These are phyloP conservation scores for Heimioporus retisporus DNA, from an alignment of 1,284 basidiomycete species.

Conservation along the genomic window DNA sequence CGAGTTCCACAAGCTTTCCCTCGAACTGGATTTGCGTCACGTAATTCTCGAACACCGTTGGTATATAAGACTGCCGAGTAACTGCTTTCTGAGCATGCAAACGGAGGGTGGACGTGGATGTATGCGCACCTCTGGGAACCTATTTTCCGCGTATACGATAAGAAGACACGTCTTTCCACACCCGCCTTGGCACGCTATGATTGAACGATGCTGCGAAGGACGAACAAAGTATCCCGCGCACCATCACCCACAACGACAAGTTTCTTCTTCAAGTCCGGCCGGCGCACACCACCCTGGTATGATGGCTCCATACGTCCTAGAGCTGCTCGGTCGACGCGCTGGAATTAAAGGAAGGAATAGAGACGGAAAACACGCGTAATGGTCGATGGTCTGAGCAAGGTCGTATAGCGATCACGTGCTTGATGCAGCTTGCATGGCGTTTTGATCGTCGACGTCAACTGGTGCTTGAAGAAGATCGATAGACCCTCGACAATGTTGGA, in stretches of 20 bases:
- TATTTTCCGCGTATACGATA: constrained; percentile 97
- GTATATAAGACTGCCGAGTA: constrained; percentile 88
- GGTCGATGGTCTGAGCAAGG: constrained; percentile 4
- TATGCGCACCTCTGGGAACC: constrained; percentile 92
- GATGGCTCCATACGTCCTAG: constrained; percentile 34
- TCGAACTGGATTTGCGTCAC: constrained; percentile 93
- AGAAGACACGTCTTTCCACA: constrained; percentile 93
- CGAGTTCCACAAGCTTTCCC: constrained; percentile 92
- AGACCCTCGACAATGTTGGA: not conserved
- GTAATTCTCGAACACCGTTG: constrained; percentile 99
- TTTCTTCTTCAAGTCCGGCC: constrained; percentile 90
- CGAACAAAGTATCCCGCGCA: constrained; percentile 57
- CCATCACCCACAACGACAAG: constrained; percentile 93
- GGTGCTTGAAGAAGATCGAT: not conserved
- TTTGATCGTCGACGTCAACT: not conserved
- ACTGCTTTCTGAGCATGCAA: constrained; percentile 20
- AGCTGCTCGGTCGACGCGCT: constrained; percentile 1
- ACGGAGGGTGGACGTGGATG: constrained; percentile 15
- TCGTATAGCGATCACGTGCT: constrained; percentile 26
- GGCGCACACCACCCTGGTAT: constrained; percentile 41
- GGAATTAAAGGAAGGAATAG: not conserved
- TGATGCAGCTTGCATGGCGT: not conserved
- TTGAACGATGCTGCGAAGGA: constrained; percentile 42
- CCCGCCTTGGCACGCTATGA: constrained; percentile 61
- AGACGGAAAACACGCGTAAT: constrained; percentile 7